Percentiles rank a stretch among this genome's conserved stretches.
Conservation (phyloP, 129 eudicot genomes). For the Apium graveolens region DNA sequence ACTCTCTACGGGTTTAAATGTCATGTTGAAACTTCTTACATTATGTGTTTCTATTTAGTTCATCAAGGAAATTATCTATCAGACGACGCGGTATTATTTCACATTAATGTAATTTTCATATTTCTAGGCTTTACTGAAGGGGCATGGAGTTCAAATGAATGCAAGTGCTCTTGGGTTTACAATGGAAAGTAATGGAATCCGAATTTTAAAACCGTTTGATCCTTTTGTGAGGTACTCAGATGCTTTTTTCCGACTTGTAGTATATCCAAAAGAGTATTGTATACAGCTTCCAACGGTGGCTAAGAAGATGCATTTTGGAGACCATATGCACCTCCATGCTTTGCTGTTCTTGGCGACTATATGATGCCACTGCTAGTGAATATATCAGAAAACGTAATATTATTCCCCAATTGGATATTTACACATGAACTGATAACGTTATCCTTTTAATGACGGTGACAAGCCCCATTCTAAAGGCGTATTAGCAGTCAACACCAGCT, state of each 20-base stretch:
- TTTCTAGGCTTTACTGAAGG: slow-evolving; percentile 72
- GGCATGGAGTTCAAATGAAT: slow-evolving; percentile 67
- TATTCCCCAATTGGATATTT: neutral
- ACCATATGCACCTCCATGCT: no score
- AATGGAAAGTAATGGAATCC: slow-evolving; percentile 95
- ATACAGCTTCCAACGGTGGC: no score
- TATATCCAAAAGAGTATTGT: no score
- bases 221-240: slow-evolving; percentile 61
- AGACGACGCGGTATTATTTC: no score
- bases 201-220: slow-evolving; percentile 94
- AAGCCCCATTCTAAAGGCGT: slow-evolving; percentile 96
- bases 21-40: no score
- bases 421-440: slow-evolving; percentile 4
- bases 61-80: no score
- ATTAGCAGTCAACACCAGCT: slow-evolving; percentile 81
- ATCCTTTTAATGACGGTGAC: slow-evolving; percentile 48
- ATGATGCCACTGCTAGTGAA: slow-evolving; percentile 76
- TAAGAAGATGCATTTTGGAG: no score
- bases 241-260: no score
- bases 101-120: no score
- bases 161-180: slow-evolving; percentile 84
- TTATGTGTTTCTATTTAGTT: no score
- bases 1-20: no score
- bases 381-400: slow-evolving; percentile 10
- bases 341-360: no score